phyloP scores from a whole-genome alignment of 129 eudicot genomes.

The Deinandra increscens region DNA sequence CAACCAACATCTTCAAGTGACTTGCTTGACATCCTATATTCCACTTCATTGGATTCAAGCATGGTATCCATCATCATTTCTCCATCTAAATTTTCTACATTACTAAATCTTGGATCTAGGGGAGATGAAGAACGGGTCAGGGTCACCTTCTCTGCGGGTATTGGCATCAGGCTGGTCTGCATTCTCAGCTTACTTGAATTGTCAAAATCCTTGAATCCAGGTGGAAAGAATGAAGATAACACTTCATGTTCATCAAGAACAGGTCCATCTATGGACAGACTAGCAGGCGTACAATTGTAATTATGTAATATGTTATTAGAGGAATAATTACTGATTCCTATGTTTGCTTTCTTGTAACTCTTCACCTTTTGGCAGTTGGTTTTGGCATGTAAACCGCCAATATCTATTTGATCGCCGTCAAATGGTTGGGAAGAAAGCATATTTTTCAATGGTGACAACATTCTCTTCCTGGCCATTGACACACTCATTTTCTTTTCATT shows the following conservation, averaged over 20 bases:
- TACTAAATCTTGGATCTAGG: slow-evolving; percentile 35
- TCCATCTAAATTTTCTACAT: slow-evolving; percentile 30
- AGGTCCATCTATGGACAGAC: slow-evolving; percentile 66
- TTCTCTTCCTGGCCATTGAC: slow-evolving; percentile 53
- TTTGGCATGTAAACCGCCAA: slow-evolving; percentile 30
- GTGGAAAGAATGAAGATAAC: slow-evolving; percentile 26
- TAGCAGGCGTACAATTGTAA: slow-evolving; percentile 30
- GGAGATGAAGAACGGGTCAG: slow-evolving; percentile 61
- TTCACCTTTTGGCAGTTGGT: slow-evolving; percentile 32
- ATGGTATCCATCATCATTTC: slow-evolving; percentile 36
- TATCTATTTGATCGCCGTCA: slow-evolving; percentile 48
- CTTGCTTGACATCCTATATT: slow-evolving; percentile 40
- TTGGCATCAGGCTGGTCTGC: slow-evolving; percentile 29
- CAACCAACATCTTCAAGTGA: slow-evolving; percentile 40
- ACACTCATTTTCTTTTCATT: slow-evolving; percentile 37
- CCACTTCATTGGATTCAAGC: slow-evolving; percentile 44
- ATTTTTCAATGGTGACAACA: slow-evolving; percentile 59
- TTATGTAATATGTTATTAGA: slow-evolving; percentile 22
- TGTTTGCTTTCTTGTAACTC: slow-evolving; percentile 55
- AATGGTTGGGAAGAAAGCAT: slow-evolving; percentile 38
- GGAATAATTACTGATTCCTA: slow-evolving; percentile 35
- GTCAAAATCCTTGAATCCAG: slow-evolving; percentile 20
- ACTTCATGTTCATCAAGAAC: slow-evolving; percentile 46
- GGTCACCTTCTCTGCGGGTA: slow-evolving; percentile 38
- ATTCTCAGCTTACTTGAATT: slow-evolving; percentile 32